These are phyloP conservation scores for Guadua angustifolia DNA, from an alignment of 176 grass and related monocot species.

Conservation along the genomic window DNA sequence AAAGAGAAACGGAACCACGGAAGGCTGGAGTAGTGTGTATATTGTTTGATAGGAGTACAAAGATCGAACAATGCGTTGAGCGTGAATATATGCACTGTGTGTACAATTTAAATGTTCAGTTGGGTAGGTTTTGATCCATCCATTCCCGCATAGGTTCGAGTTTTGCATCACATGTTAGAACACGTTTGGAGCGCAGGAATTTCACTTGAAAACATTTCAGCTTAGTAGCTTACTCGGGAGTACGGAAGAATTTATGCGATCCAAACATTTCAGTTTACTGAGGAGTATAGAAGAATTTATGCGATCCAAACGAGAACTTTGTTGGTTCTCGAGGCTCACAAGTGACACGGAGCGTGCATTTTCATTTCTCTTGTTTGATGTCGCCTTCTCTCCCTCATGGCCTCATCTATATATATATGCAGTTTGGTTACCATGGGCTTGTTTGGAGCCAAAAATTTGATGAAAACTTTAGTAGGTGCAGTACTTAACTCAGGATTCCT, in stretches of 20 bases:
- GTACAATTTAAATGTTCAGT: conserved; percentile 21
- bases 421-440: too few species aligned
- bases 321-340: conserved; percentile 1
- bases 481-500: background rate
- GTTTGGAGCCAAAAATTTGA: background rate
- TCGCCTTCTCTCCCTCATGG: background rate
- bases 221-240: background rate
- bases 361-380: background rate
- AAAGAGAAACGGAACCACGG: conserved; percentile 4
- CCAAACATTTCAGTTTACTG: background rate
- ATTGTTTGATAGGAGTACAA: background rate
- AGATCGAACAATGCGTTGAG: conserved; percentile 22
- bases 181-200: too few species aligned
- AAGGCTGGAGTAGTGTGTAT: background rate
- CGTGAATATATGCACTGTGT: background rate
- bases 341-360: background rate
- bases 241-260: background rate
- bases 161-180: background rate
- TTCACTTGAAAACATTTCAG: background rate
- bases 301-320: background rate
- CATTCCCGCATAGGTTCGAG: background rate
- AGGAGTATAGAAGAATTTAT: too few species aligned
- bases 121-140: conserved; percentile 11
- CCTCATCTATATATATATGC: too few species aligned
- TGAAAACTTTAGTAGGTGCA: background rate